Percentiles rank a stretch among this genome's conserved stretches.
Evolutionary conservation across 225 moss, liverwort and hornwort genomes (phyloP).

Genomic region (Straminergon stramineum): DNA sequence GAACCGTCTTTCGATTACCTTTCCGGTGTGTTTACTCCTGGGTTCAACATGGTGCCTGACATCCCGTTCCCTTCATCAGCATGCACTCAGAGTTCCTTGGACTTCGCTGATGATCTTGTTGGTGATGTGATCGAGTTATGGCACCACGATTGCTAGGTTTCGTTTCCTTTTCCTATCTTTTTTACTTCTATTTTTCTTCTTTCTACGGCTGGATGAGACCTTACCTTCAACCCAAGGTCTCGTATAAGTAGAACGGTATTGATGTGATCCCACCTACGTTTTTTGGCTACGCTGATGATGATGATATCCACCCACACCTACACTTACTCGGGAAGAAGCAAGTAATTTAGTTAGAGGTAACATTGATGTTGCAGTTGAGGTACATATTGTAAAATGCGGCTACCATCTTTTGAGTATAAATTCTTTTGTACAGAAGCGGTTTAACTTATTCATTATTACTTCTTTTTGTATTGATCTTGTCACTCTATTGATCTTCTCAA

Average conservation of each 20-base stretch:
- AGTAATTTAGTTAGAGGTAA: constrained; percentile 9
- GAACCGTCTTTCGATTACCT: background rate
- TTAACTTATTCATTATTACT: background rate
- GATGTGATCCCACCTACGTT: constrained; percentile 6
- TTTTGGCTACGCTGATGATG: constrained; percentile 4
- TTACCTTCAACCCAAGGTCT: background rate
- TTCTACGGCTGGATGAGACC: background rate
- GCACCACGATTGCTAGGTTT: constrained; percentile 2
- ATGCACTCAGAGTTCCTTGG: background rate
- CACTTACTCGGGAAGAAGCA: constrained; percentile 1
- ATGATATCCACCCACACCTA: background rate
- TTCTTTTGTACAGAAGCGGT: constrained; percentile 22
- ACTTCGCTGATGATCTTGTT: constrained; percentile 14
- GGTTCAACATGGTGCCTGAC: background rate
- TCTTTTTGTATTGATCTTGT: background rate
- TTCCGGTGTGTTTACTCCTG: background rate
- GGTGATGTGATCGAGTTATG: constrained; percentile 11
- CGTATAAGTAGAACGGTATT: constrained; percentile 16
- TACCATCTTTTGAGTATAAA: constrained; percentile 18
- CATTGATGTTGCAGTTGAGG: constrained; percentile 28
- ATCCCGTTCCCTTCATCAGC: background rate
- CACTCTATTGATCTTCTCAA: background rate
- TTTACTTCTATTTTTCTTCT: background rate
- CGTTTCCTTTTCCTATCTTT: background rate
- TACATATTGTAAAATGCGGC: constrained; percentile 46